These are phyloP conservation scores for Phalaenopsis hybrid DNA, from an alignment of 116 monocot genomes.

Conservation along the genomic window DNA sequence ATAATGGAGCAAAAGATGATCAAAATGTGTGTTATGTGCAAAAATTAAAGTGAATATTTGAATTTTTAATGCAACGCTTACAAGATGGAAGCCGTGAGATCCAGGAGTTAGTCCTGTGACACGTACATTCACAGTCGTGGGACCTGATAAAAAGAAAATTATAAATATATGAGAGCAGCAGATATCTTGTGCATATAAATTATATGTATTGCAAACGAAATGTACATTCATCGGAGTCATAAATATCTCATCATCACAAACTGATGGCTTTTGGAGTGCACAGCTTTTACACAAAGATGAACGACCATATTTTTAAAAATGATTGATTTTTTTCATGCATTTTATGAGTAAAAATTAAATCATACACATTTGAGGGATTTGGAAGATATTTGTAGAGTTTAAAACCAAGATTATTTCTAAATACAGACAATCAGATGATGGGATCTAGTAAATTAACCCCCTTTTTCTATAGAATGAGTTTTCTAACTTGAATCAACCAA, in stretches of 20 bases:
- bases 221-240: neutral
- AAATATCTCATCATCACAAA: neutral
- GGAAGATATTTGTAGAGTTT: neutral
- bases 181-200: neutral
- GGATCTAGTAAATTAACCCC: too few species aligned
- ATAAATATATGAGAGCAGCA: neutral
- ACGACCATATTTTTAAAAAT: neutral
- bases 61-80: conserved; percentile 18
- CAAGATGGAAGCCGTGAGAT: conserved; percentile 80
- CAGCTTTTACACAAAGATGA: neutral
- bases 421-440: neutral
- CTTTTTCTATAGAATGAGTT: neutral
- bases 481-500: neutral
- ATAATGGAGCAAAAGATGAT: neutral
- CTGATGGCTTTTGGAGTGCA: neutral
- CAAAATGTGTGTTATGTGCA: neutral
- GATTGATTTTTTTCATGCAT: neutral
- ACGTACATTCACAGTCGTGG: conserved; percentile 70
- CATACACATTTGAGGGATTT: neutral
- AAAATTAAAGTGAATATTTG: neutral
- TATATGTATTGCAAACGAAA: neutral
- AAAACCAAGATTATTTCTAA: neutral
- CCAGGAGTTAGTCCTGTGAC: conserved; percentile 75
- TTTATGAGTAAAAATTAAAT: neutral
- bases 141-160: conserved; percentile 37